Evolutionary conservation across 345 rosid genomes (phyloP).

Genomic region (Populus nigra): DNA sequence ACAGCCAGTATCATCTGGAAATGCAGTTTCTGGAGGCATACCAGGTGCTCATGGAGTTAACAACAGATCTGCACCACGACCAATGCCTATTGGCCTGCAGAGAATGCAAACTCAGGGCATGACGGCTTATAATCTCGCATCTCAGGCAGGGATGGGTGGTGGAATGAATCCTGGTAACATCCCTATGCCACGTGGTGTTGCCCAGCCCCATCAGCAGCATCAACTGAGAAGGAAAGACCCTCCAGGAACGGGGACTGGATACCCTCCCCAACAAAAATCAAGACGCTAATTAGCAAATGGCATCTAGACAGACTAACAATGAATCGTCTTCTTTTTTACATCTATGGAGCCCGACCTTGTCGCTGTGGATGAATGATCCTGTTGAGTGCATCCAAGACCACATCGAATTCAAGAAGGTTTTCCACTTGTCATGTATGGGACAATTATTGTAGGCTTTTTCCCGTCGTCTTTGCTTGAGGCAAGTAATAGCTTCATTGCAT

Average conservation of each 20-base stretch:
- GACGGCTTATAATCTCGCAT: conserved; percentile 58
- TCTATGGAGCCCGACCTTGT: not conserved
- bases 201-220: conserved; percentile 68
- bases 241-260: conserved; percentile 70
- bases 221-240: conserved; percentile 85
- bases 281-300: conserved; percentile 54
- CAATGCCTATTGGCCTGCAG: conserved; percentile 66
- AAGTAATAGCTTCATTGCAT: not conserved
- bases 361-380: not conserved
- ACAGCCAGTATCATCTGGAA: conserved; percentile 65
- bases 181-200: conserved; percentile 70
- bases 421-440: not conserved
- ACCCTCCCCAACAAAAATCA: conserved; percentile 82
- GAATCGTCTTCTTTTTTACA: not conserved
- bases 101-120: conserved; percentile 79
- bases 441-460: not conserved
- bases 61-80: conserved; percentile 65
- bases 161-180: conserved; percentile 79
- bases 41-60: conserved; percentile 59
- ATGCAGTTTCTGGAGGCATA: conserved; percentile 51
- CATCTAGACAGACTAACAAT: not conserved
- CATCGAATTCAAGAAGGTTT: not conserved
- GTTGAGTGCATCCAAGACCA: not conserved
- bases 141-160: conserved; percentile 59
- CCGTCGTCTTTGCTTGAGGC: not conserved